These are phyloP conservation scores for Chalciporus pseudorubinellus DNA, from an alignment of 768 basidiomycete species.

Conservation along the genomic window DNA sequence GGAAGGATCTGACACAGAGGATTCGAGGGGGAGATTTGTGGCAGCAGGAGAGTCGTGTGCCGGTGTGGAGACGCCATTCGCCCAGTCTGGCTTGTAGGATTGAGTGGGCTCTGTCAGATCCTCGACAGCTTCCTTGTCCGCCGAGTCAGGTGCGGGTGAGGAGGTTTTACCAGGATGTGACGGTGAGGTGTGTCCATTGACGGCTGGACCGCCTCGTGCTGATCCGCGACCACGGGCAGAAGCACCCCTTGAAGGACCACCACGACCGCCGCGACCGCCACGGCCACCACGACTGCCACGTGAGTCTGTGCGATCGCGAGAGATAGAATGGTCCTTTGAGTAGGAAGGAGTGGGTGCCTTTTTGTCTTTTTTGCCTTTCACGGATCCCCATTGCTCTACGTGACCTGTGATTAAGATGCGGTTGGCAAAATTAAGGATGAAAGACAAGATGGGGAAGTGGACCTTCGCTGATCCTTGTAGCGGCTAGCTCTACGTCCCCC, in stretches of 20 bases:
- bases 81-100: constrained; percentile 14
- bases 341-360: constrained; percentile 44
- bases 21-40: constrained; percentile 12
- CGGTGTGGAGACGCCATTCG: constrained; percentile 12
- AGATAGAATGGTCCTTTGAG: constrained; percentile 45
- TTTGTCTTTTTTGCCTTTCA: constrained; percentile 87
- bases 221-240: constrained; percentile 42
- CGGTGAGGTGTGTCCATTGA: constrained; percentile 34
- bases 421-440: constrained; percentile 4
- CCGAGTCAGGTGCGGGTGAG: constrained; percentile 35
- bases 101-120: constrained; percentile 15
- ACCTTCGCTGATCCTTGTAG: constrained; percentile 78
- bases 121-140: constrained; percentile 24
- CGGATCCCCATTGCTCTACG: constrained; percentile 79
- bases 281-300: constrained; percentile 56
- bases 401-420: constrained; percentile 45
- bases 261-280: constrained; percentile 59
- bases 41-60: constrained; percentile 17
- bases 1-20: constrained; percentile 9
- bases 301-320: constrained; percentile 37
- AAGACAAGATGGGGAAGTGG: background rate
- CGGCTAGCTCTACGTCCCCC: constrained; percentile 71
- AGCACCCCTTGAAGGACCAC: constrained; percentile 52
- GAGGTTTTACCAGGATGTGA: constrained; percentile 27
- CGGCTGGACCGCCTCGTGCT: constrained; percentile 35